These are phyloP conservation scores for Dendrocalamus sinicus DNA, from an alignment of 176 grass and related monocot species.

Conservation along the genomic window DNA sequence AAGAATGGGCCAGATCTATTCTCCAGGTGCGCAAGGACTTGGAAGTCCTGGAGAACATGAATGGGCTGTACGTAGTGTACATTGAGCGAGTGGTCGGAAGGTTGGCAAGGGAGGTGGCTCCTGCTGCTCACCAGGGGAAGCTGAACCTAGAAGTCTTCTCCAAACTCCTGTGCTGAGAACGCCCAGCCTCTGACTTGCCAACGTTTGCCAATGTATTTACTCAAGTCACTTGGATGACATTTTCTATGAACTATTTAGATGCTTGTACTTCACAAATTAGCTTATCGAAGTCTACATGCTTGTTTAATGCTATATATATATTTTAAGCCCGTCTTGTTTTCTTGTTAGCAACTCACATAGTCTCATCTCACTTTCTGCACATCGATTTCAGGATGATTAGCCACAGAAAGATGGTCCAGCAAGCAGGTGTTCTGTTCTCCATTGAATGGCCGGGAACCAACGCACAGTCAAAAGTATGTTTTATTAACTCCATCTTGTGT, in stretches of 20 bases:
- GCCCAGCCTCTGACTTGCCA: not conserved
- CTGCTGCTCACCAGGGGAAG: conserved; percentile 67
- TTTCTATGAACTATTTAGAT: not conserved
- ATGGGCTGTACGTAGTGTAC: conserved; percentile 73
- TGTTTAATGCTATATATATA: not conserved
- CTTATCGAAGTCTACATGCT: not conserved
- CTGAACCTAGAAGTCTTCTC: conserved; percentile 72
- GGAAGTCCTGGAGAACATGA: conserved; percentile 79
- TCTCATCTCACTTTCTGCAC: not conserved
- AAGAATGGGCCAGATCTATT: conserved; percentile 87
- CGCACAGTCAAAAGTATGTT: conserved; percentile 28
- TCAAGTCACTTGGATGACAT: not conserved
- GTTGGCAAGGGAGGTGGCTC: conserved; percentile 72
- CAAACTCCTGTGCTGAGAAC: conserved; percentile 64
- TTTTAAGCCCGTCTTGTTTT: not conserved
- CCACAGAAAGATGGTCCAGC: conserved; percentile 3
- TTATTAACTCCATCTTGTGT: conserved; percentile 17
- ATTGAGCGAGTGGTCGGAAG: conserved; percentile 73
- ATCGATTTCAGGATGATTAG: conserved; percentile 37
- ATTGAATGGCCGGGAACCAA: conserved; percentile 23
- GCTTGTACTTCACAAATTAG: conserved; percentile 28
- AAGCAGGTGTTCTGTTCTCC: conserved; percentile 16
- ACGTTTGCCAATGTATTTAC: conserved; percentile 39
- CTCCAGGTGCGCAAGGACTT: conserved; percentile 77
- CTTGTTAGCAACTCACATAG: not conserved